Conservation (phyloP, 192 early-diverging fungal genomes). For the Entomortierella parvispora region DNA sequence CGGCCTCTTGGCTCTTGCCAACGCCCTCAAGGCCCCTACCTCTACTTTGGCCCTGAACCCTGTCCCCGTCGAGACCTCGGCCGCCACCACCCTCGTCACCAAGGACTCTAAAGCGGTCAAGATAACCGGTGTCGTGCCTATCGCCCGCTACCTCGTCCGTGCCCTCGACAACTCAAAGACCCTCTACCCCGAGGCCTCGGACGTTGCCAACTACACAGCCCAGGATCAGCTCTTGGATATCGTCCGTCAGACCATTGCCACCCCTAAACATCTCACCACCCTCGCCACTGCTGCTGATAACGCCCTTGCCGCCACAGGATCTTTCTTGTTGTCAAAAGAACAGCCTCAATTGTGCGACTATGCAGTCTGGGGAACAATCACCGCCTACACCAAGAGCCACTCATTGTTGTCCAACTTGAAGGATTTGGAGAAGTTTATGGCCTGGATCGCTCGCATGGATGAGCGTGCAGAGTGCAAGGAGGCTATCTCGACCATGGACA, state of each 20-base stretch:
- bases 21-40: slow-evolving; percentile 21
- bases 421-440: slow-evolving; percentile 29
- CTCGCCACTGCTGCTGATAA: slow-evolving; percentile 45
- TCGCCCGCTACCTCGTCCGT: slow-evolving; percentile 49
- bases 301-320: not conserved
- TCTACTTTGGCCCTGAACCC: slow-evolving; percentile 19
- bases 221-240: slow-evolving; percentile 46
- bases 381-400: slow-evolving; percentile 48
- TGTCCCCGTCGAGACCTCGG: slow-evolving; percentile 10
- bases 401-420: slow-evolving; percentile 40
- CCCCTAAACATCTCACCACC: slow-evolving; percentile 48
- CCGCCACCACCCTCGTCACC: slow-evolving; percentile 20
- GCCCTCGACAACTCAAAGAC: not conserved
- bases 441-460: slow-evolving; percentile 45
- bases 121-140: slow-evolving; percentile 27
- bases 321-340: slow-evolving; percentile 40
- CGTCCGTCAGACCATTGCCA: slow-evolving; percentile 43
- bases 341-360: slow-evolving; percentile 50
- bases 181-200: slow-evolving; percentile 40
- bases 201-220: slow-evolving; percentile 7
- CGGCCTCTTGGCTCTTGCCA: slow-evolving; percentile 36
- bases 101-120: slow-evolving; percentile 15
- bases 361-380: slow-evolving; percentile 53
- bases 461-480: slow-evolving; percentile 31
- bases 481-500: slow-evolving; percentile 28